phyloP scores from a whole-genome alignment of 208 protist species.

The Balamuthia mandrillaris region DNA sequence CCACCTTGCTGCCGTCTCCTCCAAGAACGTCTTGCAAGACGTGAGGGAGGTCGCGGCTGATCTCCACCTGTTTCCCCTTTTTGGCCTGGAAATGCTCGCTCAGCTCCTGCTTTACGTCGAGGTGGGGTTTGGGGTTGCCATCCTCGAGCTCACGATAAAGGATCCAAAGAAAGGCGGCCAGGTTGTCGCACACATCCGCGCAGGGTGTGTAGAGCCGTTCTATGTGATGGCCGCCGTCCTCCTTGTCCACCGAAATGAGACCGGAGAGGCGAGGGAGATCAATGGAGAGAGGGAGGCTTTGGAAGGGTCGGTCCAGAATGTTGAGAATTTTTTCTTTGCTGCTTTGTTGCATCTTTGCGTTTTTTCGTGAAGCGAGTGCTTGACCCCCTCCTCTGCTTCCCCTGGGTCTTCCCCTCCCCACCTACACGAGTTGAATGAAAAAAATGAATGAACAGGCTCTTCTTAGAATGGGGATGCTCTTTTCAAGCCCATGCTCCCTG shows the following conservation, averaged over 20 bases:
- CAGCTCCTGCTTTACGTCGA: not conserved
- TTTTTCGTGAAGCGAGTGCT: too few relatives aligned
- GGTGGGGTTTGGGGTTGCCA: too few relatives aligned
- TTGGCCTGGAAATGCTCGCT: not conserved
- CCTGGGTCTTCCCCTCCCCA: too few relatives aligned
- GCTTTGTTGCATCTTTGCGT: too few relatives aligned
- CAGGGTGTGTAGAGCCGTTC: not conserved
- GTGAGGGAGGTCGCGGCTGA: not conserved
- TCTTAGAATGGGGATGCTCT: too few relatives aligned
- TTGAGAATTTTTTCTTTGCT: conserved; percentile 21
- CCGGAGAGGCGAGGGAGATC: not conserved
- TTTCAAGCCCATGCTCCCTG: too few relatives aligned
- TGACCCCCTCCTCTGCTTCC: too few relatives aligned
- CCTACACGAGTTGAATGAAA: too few relatives aligned
- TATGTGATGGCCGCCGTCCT: not conserved
- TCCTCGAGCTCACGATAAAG: not conserved
- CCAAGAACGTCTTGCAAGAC: not conserved
- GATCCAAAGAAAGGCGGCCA: not conserved
- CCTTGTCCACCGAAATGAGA: not conserved
- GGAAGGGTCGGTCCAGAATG: not conserved
- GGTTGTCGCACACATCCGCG: not conserved
- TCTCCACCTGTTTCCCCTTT: not conserved
- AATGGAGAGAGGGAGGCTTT: not conserved
- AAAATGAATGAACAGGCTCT: too few relatives aligned
- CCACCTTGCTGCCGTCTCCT: not conserved